Percentiles rank a stretch among this genome's conserved stretches.
These are phyloP conservation scores for Paecilomyces dactylethromorphus DNA, from an alignment of 2,329 filamentous ascomycete species.

Conservation along the genomic window DNA sequence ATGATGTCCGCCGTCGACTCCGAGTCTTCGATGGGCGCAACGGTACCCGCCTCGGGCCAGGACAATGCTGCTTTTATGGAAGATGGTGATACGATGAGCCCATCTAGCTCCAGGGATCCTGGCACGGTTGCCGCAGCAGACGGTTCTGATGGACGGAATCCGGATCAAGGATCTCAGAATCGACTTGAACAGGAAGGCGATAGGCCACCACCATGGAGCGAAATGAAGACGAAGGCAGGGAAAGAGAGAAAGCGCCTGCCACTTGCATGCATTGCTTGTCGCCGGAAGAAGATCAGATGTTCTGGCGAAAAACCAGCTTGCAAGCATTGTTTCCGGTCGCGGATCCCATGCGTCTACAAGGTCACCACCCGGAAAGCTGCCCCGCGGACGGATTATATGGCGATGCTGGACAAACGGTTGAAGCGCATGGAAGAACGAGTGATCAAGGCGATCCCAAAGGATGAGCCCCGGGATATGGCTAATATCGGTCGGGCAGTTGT, in stretches of 20 bases:
- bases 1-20: constrained; percentile 31
- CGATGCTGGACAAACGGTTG: constrained; percentile 91
- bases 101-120: constrained; percentile 29
- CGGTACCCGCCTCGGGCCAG: constrained; percentile 14
- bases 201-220: constrained; percentile 64
- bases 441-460: constrained; percentile 88
- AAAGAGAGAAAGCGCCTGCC: constrained; percentile 93
- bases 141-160: neutral
- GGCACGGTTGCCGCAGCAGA: constrained; percentile 16
- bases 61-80: constrained; percentile 20
- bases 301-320: constrained; percentile 96
- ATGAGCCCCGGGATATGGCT: constrained; percentile 63
- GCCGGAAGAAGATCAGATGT: constrained; percentile 95
- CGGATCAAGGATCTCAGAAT: constrained; percentile 8
- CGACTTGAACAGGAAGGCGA: constrained; percentile 49
- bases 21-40: constrained; percentile 21
- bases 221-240: constrained; percentile 83
- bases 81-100: constrained; percentile 28
- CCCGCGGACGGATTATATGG: constrained; percentile 96
- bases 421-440: constrained; percentile 98
- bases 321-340: constrained; percentile 87
- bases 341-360: constrained; percentile 96
- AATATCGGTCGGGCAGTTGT: constrained; percentile 73
- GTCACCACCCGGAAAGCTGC: constrained; percentile 91
- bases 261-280: constrained; percentile 89